A percentile compares a stretch with the other conserved stretches of the same genome.
phyloP scores from a whole-genome alignment of 257 asterid genomes.

The Catharanthus roseus region DNA sequence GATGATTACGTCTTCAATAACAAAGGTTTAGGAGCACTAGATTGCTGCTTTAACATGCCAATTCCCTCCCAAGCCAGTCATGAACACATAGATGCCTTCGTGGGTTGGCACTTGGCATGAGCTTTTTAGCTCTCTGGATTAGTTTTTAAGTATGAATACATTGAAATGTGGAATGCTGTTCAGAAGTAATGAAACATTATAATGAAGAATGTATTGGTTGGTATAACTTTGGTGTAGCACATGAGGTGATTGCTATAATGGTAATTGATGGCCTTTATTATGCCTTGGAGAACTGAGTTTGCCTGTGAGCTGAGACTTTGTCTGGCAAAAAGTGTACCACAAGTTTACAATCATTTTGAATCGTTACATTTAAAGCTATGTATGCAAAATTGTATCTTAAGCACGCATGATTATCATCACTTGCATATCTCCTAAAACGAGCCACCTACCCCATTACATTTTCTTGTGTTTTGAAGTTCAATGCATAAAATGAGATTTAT shows the following conservation, averaged over 20 bases:
- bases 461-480: no score
- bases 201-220: background rate
- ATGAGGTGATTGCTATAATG: background rate
- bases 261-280: background rate
- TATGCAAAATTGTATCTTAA: background rate
- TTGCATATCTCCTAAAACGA: background rate
- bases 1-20: no score
- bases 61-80: background rate
- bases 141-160: background rate
- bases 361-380: background rate
- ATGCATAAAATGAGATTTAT: no score
- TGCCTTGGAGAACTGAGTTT: background rate
- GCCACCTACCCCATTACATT: background rate
- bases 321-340: background rate
- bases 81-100: background rate
- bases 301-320: background rate
- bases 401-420: background rate
- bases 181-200: background rate
- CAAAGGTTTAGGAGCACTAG: background rate
- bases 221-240: background rate
- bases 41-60: background rate
- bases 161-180: background rate
- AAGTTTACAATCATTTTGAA: background rate
- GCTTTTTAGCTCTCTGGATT: background rate
- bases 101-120: no score